Evolutionary conservation across 75 land plant genomes (phyloP).

Genomic region (Pseudotsuga menziesii): DNA sequence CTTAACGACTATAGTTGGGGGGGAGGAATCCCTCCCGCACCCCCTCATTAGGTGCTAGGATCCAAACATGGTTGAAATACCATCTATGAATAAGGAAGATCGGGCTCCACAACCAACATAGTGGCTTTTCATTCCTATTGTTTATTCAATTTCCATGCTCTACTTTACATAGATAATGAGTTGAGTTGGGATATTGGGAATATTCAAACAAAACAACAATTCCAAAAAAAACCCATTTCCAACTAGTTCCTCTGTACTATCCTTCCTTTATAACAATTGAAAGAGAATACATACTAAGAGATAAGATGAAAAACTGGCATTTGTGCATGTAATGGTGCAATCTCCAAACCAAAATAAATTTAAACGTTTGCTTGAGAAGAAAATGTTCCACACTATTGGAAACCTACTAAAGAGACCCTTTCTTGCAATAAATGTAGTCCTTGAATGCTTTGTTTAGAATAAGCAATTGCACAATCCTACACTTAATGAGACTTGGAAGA

Average conservation of each 20-base stretch:
- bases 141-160: too few species aligned
- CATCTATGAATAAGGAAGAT: too few species aligned
- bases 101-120: too few species aligned
- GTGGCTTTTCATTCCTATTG: too few species aligned
- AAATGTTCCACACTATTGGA: background rate
- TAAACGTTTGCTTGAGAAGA: background rate
- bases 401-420: background rate
- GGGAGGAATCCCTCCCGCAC: too few species aligned
- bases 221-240: background rate
- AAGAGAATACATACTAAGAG: background rate
- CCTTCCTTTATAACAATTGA: background rate
- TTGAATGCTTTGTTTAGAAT: background rate
- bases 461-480: too few species aligned
- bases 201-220: background rate
- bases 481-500: too few species aligned
- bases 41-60: too few species aligned
- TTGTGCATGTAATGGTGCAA: conserved; percentile 2
- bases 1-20: too few species aligned
- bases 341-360: conserved; percentile 1
- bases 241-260: conserved; percentile 1
- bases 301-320: background rate
- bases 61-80: too few species aligned
- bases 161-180: too few species aligned
- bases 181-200: too few species aligned
- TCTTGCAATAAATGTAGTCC: background rate